Base-by-base conservation (phyloP, 1,139 yeast species). In the Diutina scorzettiae region DNA sequence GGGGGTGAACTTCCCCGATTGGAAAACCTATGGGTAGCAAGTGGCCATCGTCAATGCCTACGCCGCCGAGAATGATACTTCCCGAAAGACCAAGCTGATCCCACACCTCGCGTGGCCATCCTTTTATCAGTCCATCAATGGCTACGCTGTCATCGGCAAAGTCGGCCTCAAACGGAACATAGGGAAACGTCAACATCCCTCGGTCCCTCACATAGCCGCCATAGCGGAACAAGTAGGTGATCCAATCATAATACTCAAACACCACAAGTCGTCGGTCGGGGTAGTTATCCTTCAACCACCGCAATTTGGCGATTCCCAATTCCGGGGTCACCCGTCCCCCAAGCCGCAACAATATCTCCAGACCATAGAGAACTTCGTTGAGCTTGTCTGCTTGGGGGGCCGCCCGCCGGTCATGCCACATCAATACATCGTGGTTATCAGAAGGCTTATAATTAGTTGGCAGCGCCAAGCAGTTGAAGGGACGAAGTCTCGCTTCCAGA, bases 181-280 rank as follows among this genome's bases (percentile, higher is more conserved):
- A 34, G n/a, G 14, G 27, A 34, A 23, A 23, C 19, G 7, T 6
- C 7, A 34, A 19, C 3, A 14, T 19, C 7, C 39, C 39, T 14
- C 23, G 28, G 11, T 23, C 28, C 5, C 37, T 24, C 4, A 14
- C 19, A n/a, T 23, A 34, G n/a, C 39, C 39, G 7, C 39, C 39
- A 16, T 23, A 12, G 5, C 21, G 27, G 14, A 34, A 34, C 5
- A 34, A 12, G 19, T 34, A 34, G 7, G n/a, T 19, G 27, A 34
- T 34, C 39, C 39, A 34, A 16, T 34, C 39, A 23, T 21, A 34
- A n/a, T 34, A 34, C 11, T 34, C 39, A 16, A 34, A 34, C 14
- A 23, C 39, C 19, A 34, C 29, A n/a, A 34, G 16, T 5, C 16
- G 18, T 2, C 28, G 39, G 7, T 34, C 20, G 12, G 27, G 39